Evolutionary conservation across 208 protist genomes (phyloP), one percentile per base, ranked within the genome.

Genomic region (Wallacemonas collosoma): DNA sequence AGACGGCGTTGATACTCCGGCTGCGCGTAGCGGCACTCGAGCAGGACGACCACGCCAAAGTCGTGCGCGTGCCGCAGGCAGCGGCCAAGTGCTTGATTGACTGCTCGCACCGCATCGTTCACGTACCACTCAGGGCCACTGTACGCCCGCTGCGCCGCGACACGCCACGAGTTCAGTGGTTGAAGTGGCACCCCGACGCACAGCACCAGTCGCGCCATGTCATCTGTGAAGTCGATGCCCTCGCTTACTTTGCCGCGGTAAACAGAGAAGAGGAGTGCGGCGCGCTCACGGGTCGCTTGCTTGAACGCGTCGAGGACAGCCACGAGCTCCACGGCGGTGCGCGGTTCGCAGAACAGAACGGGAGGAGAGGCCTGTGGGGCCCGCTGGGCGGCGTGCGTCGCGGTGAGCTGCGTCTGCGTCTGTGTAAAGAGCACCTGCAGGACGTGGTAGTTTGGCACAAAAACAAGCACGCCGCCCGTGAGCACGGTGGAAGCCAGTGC

Each of bases 11-110:
- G 64, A 63, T 85, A 71, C 1, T 61, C 69, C 2, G 63, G 36
- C 38, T 79, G 69, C 45, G 74, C 82, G 69, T 85, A 99, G 35
- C 96, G 85, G 45, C 92, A 89, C 72, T 99, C 98, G 55, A 89
- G 67, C 15, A 99, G 79, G 6, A 99, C 74, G 26, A 99, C 88
- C 35, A 93, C 96, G 12, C 97, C 98, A 75, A 95, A 99, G 83
- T 99, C 98, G 8, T 87, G 58, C 9, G 66, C 55, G 67, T 99
- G 96, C 1, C 98, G 89, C 62, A 99, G 95, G 61, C 98, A 97
- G 12, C 98, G 88, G 35, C 98, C 98, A 7, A 99, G 84, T 6
- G 97, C 95, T 79, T 99, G 98, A 74, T 99, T 99, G 11, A 99
- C 96, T 2, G 97, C 95, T 11, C 97, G 85, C 50, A 93, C 76